Conservation (phyloP, 305 asterid species). For the Plantago coronopus region DNA sequence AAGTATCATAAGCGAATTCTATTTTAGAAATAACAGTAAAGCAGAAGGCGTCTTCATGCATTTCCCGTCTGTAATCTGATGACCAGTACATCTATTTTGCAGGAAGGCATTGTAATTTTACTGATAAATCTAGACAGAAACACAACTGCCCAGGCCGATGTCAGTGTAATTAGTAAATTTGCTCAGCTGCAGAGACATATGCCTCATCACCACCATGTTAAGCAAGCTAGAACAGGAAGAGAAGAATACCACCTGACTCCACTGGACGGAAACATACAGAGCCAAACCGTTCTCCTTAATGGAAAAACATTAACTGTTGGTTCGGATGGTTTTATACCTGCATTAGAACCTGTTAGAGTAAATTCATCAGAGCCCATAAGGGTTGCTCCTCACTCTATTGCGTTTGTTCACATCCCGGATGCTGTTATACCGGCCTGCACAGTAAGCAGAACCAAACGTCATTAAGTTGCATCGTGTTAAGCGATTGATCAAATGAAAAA, state of each 20-base stretch:
- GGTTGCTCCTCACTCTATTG: conserved; percentile 48
- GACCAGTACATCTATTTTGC: conserved; percentile 25
- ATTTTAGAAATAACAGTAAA: no score
- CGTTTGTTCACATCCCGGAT: conserved; percentile 48
- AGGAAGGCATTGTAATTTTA: conserved; percentile 46
- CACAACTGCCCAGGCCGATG: conserved; percentile 28
- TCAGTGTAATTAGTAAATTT: no score
- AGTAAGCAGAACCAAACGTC: conserved; percentile 12
- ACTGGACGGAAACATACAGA: conserved; percentile 42
- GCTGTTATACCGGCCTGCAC: conserved; percentile 38
- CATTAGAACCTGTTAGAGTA: conserved; percentile 33
- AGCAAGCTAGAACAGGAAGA: conserved; percentile 26
- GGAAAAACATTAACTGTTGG: conserved; percentile 41
- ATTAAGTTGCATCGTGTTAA: no score
- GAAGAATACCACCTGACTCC: conserved; percentile 66
- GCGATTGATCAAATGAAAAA: not conserved
- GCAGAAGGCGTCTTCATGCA: no score
- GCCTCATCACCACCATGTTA: no score
- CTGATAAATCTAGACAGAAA: conserved; percentile 53
- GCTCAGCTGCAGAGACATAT: no score
- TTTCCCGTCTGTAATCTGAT: not conserved
- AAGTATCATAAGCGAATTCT: no score
- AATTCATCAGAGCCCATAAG: conserved; percentile 34
- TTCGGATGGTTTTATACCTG: conserved; percentile 43
- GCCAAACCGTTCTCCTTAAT: conserved; percentile 54